A percentile compares a stretch with the other conserved stretches of the same genome.
These are phyloP conservation scores for Pulveroboletus ravenelii DNA, from an alignment of 768 basidiomycete species.

Conservation along the genomic window DNA sequence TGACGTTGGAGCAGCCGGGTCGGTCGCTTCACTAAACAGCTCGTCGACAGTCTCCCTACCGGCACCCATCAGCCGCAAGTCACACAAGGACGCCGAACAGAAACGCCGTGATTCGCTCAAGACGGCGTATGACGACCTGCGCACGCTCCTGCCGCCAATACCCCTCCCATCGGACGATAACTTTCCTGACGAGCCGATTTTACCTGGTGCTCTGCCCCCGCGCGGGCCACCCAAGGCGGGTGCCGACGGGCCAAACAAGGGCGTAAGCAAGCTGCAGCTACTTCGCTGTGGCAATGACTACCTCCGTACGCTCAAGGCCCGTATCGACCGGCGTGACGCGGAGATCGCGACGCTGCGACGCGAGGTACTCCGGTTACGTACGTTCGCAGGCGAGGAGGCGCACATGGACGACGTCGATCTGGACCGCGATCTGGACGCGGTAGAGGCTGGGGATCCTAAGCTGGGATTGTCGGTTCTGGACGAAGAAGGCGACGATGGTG, in stretches of 20 bases:
- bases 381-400: constrained; percentile 25
- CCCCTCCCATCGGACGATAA: constrained; percentile 74
- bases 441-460: constrained; percentile 17
- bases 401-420: constrained; percentile 23
- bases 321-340: constrained; percentile 74
- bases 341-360: constrained; percentile 65
- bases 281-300: constrained; percentile 89
- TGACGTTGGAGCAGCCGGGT: constrained; percentile 30
- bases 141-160: constrained; percentile 81
- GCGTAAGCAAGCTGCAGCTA: constrained; percentile 90
- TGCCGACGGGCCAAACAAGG: constrained; percentile 89
- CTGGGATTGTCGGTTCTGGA: constrained; percentile 26
- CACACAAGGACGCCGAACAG: constrained; percentile 96
- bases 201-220: constrained; percentile 87
- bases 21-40: constrained; percentile 24
- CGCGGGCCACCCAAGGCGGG: constrained; percentile 83
- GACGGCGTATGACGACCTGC: constrained; percentile 84
- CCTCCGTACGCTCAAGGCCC: constrained; percentile 68
- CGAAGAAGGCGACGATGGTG: constrained; percentile 32
- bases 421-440: constrained; percentile 29
- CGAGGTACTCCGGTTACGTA: constrained; percentile 61
- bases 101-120: constrained; percentile 96
- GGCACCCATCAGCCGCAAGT: constrained; percentile 60
- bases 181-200: constrained; percentile 63
- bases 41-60: constrained; percentile 30